These are phyloP conservation scores for Kitagawia praeruptora DNA, from an alignment of 129 eudicot genomes.

Conservation along the genomic window DNA sequence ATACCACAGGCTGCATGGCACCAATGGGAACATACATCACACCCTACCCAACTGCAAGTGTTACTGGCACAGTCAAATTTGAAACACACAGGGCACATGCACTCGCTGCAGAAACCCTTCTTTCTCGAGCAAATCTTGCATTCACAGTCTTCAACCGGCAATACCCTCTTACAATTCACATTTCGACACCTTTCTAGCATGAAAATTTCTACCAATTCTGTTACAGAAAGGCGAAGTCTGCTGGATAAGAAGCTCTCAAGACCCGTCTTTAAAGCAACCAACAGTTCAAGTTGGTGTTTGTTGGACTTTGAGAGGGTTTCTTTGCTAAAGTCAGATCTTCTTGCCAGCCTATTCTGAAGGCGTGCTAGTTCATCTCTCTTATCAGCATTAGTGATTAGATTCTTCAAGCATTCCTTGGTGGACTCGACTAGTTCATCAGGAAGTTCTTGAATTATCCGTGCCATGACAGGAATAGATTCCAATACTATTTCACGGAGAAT, in stretches of 20 bases:
- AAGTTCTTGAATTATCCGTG: constrained; percentile 69
- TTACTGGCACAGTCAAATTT: constrained; percentile 79
- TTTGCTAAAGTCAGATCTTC: constrained; percentile 64
- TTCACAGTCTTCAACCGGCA: constrained; percentile 91
- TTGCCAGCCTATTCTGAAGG: constrained; percentile 53
- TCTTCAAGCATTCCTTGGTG: constrained; percentile 60
- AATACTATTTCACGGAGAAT: constrained; percentile 68
- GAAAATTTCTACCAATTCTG: constrained; percentile 65
- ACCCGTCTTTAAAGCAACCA: constrained; percentile 63
- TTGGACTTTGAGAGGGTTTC: constrained; percentile 70
- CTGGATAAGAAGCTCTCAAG: constrained; percentile 47
- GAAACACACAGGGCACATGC: constrained; percentile 87
- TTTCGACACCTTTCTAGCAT: constrained; percentile 66
- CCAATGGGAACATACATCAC: constrained; percentile 89
- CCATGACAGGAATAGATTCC: constrained; percentile 65
- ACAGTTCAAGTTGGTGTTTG: constrained; percentile 50
- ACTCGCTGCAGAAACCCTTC: constrained; percentile 82
- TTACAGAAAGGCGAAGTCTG: constrained; percentile 28
- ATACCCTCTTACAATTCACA: constrained; percentile 50
- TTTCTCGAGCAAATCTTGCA: constrained; percentile 83
- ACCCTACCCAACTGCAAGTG: constrained; percentile 98
- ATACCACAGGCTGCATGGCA: constrained; percentile 78
- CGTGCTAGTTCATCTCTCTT: constrained; percentile 52
- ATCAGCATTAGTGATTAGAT: constrained; percentile 40
- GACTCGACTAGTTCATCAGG: constrained; percentile 62